phyloP scores from a whole-genome alignment of 257 asterid genomes.

The Oldenlandia corymbosa region DNA sequence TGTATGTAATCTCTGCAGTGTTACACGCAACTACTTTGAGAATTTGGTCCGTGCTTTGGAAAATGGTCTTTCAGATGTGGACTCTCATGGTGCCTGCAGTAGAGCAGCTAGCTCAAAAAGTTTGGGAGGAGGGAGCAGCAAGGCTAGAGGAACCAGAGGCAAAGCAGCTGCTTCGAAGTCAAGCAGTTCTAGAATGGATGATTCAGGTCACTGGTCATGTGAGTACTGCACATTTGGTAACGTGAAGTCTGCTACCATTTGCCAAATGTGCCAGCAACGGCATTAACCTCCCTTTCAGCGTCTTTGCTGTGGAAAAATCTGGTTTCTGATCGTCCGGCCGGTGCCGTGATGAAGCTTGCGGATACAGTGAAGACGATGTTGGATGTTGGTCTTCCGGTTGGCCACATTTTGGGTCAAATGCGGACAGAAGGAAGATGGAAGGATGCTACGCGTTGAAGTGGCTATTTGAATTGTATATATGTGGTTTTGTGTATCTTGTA shows the following conservation, averaged over 20 bases:
- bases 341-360: no score
- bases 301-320: not conserved
- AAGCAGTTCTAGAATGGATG: constrained; percentile 32
- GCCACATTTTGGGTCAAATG: not conserved
- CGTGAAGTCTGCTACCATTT: constrained; percentile 30
- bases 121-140: constrained; percentile 51
- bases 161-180: constrained; percentile 52
- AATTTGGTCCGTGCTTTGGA: constrained; percentile 88
- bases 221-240: constrained; percentile 55
- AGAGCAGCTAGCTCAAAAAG: constrained; percentile 41
- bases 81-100: constrained; percentile 51
- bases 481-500: constrained; percentile 3
- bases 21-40: constrained; percentile 83
- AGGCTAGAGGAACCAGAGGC: constrained; percentile 33
- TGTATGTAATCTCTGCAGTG: constrained; percentile 38
- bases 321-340: not conserved
- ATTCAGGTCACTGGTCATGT: constrained; percentile 58
- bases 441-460: not conserved
- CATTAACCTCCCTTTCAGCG: constrained; percentile 26
- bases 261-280: constrained; percentile 49
- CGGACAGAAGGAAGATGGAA: not conserved
- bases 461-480: not conserved
- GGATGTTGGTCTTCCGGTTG: not conserved
- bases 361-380: not conserved
- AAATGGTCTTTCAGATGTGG: constrained; percentile 90